Evolutionary conservation across 441 rosid species (phyloP), one percentile per base, ranked within the genome.

Genomic region (Populus hybrid): DNA sequence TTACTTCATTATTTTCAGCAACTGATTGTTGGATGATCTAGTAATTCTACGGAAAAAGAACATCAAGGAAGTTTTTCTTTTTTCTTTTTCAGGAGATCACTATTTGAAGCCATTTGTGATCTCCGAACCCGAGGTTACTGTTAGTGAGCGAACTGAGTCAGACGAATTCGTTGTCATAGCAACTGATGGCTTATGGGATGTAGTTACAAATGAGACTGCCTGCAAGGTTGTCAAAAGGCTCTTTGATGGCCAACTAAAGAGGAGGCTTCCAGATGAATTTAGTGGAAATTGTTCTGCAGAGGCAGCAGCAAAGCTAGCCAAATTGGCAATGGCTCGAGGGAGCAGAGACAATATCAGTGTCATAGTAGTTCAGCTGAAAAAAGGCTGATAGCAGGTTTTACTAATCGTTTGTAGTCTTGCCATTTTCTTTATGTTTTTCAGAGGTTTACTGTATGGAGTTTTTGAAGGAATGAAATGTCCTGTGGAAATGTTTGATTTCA

Each of bases 291-390:
- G 20, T 11, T 67, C 77, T 1, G 80, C 72, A 18, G 80, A 81
- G 40, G 80, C 83, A 4, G 83, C 80, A 0, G 71, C 83, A 23
- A 21, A 68, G 59, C 67, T 77, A 7, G 71, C 80, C 8, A 72
- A 81, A 54, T 63, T 81, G 46, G 80, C 83, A 3, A 73, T 73
- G 71, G 80, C 80, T 59, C 64, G 70, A 10, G 83, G 80, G 2
- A 82, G 81, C 61, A 59, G 40, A 46, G 81, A 82, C 34, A 77
- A 81, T 34, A 77, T 81, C 35, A 81, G 80, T 23, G 77, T 81
- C 30, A 73, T 81, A 21, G 75, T 73, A 20, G 57, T 79, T 28
- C 66, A 74, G 34, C 74, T 79, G 2, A 14, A 59, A n/a, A 20
- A 10, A 21, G 6, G 70, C 0, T 26, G 61, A 18, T 36, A 68